phyloP scores from a whole-genome alignment of 257 asterid species.

The Phtheirospermum japonicum region DNA sequence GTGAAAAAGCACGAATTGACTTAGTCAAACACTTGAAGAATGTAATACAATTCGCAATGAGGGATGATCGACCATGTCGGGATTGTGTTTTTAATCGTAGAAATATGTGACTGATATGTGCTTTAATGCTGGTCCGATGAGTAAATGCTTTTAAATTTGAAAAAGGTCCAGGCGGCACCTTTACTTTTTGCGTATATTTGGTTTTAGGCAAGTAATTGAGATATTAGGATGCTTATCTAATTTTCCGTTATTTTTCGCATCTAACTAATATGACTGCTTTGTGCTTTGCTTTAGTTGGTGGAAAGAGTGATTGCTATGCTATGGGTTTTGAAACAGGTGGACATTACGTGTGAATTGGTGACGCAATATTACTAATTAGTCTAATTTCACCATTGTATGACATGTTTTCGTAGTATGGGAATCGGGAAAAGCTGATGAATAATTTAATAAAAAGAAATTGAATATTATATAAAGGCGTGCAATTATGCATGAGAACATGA shows the following conservation, averaged over 20 bases:
- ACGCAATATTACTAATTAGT: too few species aligned
- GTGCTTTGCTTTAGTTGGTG: constrained; percentile 15
- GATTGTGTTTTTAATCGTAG: constrained; percentile 2
- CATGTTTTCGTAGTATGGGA: neutral
- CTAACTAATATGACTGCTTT: neutral
- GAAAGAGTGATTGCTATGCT: constrained; percentile 1
- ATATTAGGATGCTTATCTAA: neutral
- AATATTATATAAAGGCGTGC: neutral
- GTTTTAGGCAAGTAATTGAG: neutral
- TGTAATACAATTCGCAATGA: constrained; percentile 11
- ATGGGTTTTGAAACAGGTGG: constrained; percentile 9
- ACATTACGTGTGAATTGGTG: neutral
- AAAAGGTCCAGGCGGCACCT: neutral
- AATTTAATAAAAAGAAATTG: neutral
- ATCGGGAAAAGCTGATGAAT: neutral
- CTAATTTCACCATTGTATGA: neutral
- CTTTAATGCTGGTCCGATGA: neutral
- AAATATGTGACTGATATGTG: neutral
- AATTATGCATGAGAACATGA: neutral
- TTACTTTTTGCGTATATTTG: neutral
- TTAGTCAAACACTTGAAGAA: constrained; percentile 16
- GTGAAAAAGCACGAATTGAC: constrained; percentile 17
- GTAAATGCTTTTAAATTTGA: neutral
- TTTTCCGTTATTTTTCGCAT: neutral
- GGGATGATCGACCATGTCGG: constrained; percentile 19